Percentiles rank a stretch among this genome's conserved stretches.
These are phyloP conservation scores for Punctularia strigosozonata DNA, from an alignment of 768 basidiomycete species.

Conservation along the genomic window DNA sequence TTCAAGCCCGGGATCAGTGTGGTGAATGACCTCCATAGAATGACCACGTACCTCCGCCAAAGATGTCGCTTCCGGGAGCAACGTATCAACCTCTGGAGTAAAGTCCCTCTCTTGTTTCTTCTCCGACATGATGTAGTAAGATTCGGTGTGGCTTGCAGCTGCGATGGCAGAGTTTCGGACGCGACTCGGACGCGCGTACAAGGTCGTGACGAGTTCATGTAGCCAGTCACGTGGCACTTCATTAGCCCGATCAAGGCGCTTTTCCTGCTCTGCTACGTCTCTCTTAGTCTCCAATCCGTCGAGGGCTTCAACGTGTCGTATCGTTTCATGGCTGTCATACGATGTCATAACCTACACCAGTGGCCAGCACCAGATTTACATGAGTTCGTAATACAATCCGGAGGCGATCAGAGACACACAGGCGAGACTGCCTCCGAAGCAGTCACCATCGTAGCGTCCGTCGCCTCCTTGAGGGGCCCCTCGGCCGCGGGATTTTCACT, in stretches of 20 bases:
- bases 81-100: slow-evolving; percentile 66
- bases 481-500: no score
- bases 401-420: slow-evolving; percentile 39
- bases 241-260: no score
- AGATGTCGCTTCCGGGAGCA: slow-evolving; percentile 56
- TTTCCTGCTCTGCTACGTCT: no score
- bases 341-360: slow-evolving; percentile 28
- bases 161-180: slow-evolving; percentile 10
- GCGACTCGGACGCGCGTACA: no score
- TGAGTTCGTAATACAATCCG: slow-evolving; percentile 19
- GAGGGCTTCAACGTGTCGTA: no score
- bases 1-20: slow-evolving; percentile 19
- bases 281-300: no score
- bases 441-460: slow-evolving; percentile 3
- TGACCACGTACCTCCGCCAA: slow-evolving; percentile 53
- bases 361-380: slow-evolving; percentile 33
- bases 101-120: slow-evolving; percentile 84
- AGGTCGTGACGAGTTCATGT: no score
- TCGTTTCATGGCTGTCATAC: slow-evolving; percentile 9
- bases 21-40: slow-evolving; percentile 1
- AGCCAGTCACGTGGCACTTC: no score
- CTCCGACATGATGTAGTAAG: slow-evolving; percentile 67
- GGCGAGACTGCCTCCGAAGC: slow-evolving; percentile 22
- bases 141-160: slow-evolving; percentile 4
- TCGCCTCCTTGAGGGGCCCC: no score